These are phyloP conservation scores for Aureobasidium sp. DNA, from an alignment of 2,329 filamentous ascomycete genomes.

Conservation along the genomic window DNA sequence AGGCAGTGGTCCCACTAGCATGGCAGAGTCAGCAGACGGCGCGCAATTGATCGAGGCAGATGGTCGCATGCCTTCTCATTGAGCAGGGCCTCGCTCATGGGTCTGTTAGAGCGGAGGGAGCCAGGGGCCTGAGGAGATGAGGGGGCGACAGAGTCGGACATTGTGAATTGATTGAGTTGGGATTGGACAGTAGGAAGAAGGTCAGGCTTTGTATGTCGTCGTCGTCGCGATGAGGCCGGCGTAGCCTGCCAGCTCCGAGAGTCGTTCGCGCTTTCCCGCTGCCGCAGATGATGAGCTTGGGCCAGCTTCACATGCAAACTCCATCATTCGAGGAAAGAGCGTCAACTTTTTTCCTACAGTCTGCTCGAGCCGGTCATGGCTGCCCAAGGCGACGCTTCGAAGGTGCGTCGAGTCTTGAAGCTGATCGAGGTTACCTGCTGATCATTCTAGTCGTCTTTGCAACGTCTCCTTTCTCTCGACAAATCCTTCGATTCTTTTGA, in stretches of 20 bases:
- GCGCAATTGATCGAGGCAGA: not conserved
- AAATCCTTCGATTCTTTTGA: slow-evolving; percentile 30
- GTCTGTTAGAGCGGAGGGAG: slow-evolving; percentile 62
- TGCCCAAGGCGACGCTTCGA: not conserved
- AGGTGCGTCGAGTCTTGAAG: not conserved
- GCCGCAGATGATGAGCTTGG: slow-evolving; percentile 7
- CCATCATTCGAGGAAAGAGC: slow-evolving; percentile 5
- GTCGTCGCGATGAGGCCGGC: slow-evolving; percentile 6
- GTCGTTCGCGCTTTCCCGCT: slow-evolving; percentile 14
- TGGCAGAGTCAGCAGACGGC: slow-evolving; percentile 17
- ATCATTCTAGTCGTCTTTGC: slow-evolving; percentile 22
- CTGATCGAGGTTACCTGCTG: not conserved
- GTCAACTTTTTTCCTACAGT: not conserved
- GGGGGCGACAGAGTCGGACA: slow-evolving; percentile 48
- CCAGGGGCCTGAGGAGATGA: slow-evolving; percentile 52
- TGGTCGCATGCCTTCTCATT: slow-evolving; percentile 82
- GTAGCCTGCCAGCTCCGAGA: not conserved
- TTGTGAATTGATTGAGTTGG: slow-evolving; percentile 31
- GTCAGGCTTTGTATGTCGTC: not conserved
- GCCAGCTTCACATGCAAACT: slow-evolving; percentile 13
- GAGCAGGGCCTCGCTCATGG: slow-evolving; percentile 93
- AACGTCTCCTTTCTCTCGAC: slow-evolving; percentile 34
- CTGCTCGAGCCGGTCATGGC: slow-evolving; percentile 11
- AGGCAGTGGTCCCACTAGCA: slow-evolving; percentile 94
- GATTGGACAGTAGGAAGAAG: not conserved